Conservation (phyloP, 108 stramenopile genomes). For the Pseudonitzschia multiseries region DNA sequence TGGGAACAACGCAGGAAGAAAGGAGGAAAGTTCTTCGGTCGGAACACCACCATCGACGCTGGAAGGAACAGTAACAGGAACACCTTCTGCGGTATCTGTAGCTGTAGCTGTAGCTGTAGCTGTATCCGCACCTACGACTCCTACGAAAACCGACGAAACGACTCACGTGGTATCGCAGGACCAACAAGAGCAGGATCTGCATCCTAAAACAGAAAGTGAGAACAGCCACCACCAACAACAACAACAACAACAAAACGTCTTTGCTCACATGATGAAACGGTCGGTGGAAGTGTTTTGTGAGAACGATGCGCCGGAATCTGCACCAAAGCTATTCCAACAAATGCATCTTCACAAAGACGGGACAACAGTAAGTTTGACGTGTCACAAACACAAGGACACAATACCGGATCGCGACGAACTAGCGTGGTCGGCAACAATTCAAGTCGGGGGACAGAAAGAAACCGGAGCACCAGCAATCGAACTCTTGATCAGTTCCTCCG, state of each 20-base stretch:
- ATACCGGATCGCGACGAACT: background rate
- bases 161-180: background rate
- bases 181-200: background rate
- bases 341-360: constrained; percentile 31
- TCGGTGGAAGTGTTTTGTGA: constrained; percentile 48
- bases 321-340: constrained; percentile 24
- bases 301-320: constrained; percentile 22
- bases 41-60: background rate
- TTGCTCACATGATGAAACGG: constrained; percentile 57
- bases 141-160: background rate
- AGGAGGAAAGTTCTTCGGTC: too few species aligned
- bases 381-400: constrained; percentile 11
- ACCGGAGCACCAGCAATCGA: background rate
- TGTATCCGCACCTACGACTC: background rate
- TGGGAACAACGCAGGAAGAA: too few species aligned
- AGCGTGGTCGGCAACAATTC: constrained; percentile 42
- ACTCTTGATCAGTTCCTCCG: constrained; percentile 4
- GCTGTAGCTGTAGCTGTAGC: background rate
- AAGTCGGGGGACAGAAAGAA: constrained; percentile 16
- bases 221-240: background rate
- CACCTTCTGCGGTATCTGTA: background rate
- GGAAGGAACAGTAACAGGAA: constrained; percentile 17
- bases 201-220: background rate
- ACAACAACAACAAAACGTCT: constrained; percentile 32
- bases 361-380: constrained; percentile 12